Percentiles rank a stretch among this genome's conserved stretches.
Conservation (phyloP, 371 early-diverging fungal species). For the Apophysomyces sp. region DNA sequence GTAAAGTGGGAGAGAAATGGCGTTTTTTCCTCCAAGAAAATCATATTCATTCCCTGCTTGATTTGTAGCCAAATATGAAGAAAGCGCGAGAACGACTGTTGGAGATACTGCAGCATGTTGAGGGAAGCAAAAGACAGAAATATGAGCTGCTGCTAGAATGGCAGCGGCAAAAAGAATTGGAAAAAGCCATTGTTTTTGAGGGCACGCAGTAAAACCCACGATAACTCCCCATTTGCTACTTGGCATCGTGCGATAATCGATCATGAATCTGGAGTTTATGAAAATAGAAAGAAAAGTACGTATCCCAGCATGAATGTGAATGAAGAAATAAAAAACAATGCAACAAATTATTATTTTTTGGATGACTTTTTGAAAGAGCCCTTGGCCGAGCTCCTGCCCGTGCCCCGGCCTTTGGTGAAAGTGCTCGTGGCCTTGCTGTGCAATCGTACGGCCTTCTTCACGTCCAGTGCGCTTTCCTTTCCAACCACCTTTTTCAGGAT, state of each 20-base stretch:
- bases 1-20: slow-evolving; percentile 30
- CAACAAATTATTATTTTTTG: neutral
- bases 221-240: neutral
- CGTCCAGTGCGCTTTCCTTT: slow-evolving; percentile 60
- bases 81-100: slow-evolving; percentile 40
- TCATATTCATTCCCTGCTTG: neutral
- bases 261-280: neutral
- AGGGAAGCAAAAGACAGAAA: slow-evolving; percentile 41
- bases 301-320: neutral
- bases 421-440: slow-evolving; percentile 14
- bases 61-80: slow-evolving; percentile 45
- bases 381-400: neutral
- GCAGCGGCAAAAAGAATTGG: slow-evolving; percentile 38
- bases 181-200: slow-evolving; percentile 48
- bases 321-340: neutral
- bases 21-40: neutral
- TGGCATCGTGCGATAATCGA: neutral
- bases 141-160: slow-evolving; percentile 39
- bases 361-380: neutral
- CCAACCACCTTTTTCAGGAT: slow-evolving; percentile 63
- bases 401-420: slow-evolving; percentile 9
- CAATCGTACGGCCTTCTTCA: slow-evolving; percentile 53
- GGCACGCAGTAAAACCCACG: neutral
- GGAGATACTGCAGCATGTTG: slow-evolving; percentile 40
- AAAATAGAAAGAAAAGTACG: neutral